phyloP scores from a whole-genome alignment of 1,284 basidiomycete genomes.

The Naganishia sp. region DNA sequence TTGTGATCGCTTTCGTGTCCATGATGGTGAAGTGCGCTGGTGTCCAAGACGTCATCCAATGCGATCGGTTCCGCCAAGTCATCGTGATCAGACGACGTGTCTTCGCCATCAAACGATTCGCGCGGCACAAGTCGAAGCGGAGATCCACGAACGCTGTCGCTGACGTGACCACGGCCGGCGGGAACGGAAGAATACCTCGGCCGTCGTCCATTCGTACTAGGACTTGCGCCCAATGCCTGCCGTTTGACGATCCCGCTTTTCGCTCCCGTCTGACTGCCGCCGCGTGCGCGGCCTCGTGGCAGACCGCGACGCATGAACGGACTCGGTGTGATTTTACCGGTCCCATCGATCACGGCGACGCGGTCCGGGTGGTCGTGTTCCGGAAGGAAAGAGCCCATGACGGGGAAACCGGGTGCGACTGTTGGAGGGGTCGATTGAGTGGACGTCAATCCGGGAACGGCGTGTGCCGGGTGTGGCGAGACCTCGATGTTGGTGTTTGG shows the following conservation, averaged over 20 bases:
- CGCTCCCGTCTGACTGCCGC: conserved; percentile 14
- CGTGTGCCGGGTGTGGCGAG: conserved; percentile 23
- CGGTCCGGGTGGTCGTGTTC: conserved; percentile 31
- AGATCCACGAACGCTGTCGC: conserved; percentile 27
- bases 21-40: conserved; percentile 31
- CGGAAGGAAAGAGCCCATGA: conserved; percentile 33
- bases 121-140: conserved; percentile 18
- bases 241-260: conserved; percentile 24
- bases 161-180: conserved; percentile 24
- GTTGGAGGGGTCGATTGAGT: conserved; percentile 16
- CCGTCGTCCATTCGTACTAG: conserved; percentile 22
- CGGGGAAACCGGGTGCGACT: conserved; percentile 15
- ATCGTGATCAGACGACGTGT: conserved; percentile 34
- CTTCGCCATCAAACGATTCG: conserved; percentile 33
- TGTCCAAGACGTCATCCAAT: conserved; percentile 34
- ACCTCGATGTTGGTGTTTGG: conserved; percentile 18
- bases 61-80: conserved; percentile 31
- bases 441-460: conserved; percentile 7
- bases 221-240: conserved; percentile 21
- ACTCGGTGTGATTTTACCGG: conserved; percentile 33
- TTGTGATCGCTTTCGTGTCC: conserved; percentile 31
- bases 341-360: conserved; percentile 33
- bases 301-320: conserved; percentile 31
- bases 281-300: conserved; percentile 21
- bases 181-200: conserved; percentile 34